phyloP scores from a whole-genome alignment of 139 green algal species.

The Edaphochlamys debaryana region DNA sequence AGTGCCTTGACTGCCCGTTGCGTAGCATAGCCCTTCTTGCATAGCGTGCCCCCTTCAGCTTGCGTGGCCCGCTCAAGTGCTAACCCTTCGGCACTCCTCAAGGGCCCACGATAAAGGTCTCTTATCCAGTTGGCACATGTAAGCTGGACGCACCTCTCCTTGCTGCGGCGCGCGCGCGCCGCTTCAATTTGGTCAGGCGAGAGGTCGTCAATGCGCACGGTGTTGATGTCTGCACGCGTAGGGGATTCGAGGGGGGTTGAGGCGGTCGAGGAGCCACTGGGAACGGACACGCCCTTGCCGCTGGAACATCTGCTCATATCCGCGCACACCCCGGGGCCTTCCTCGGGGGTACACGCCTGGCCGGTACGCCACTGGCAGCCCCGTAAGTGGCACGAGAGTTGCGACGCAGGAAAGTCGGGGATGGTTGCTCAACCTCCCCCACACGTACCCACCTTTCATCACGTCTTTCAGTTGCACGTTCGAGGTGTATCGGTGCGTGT shows the following conservation, averaged over 20 bases:
- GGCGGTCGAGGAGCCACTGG: not conserved
- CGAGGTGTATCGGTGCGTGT: constrained; percentile 10
- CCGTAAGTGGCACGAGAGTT: not conserved
- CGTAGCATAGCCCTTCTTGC: too few relatives aligned
- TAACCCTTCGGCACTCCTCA: too few relatives aligned
- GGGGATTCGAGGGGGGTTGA: not conserved
- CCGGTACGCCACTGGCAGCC: not conserved
- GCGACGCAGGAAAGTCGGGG: not conserved
- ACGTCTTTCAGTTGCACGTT: constrained; percentile 26
- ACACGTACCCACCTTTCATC: constrained; percentile 17
- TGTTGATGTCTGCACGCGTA: constrained; percentile 66
- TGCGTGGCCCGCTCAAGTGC: too few relatives aligned
- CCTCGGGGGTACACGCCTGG: too few relatives aligned
- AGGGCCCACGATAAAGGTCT: too few relatives aligned
- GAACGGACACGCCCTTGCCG: not conserved
- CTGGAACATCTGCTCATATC: too few relatives aligned
- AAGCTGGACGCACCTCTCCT: constrained; percentile 70
- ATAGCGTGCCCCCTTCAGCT: too few relatives aligned
- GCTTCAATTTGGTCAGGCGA: constrained; percentile 71
- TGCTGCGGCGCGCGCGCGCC: constrained; percentile 67
- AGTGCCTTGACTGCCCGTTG: too few relatives aligned
- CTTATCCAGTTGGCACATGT: too few relatives aligned
- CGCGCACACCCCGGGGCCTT: too few relatives aligned
- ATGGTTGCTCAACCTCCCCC: not conserved
- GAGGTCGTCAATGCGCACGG: constrained; percentile 70